phyloP scores from a whole-genome alignment of 257 asterid species.

The Coffea canephora region DNA sequence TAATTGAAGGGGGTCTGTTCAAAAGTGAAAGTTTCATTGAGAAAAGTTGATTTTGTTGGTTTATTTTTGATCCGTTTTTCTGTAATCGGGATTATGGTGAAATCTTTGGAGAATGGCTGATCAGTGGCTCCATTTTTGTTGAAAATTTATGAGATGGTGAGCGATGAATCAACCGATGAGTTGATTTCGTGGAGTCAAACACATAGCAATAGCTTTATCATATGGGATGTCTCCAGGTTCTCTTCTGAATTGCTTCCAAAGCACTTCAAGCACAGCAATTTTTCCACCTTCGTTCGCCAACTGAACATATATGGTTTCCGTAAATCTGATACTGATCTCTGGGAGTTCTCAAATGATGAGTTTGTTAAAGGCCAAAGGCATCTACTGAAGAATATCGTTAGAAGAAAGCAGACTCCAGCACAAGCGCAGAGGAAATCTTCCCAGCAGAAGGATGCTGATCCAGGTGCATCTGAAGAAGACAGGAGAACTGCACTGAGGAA shows the following conservation, averaged over 20 bases:
- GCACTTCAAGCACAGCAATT: conserved; percentile 88
- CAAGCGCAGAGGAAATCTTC: conserved; percentile 41
- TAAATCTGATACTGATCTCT: conserved; percentile 80
- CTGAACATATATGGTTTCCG: conserved; percentile 92
- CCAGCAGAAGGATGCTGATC: conserved; percentile 34
- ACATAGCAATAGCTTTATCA: conserved; percentile 61
- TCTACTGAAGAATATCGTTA: conserved; percentile 67
- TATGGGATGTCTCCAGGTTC: conserved; percentile 67
- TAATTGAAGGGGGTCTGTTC: too few species aligned
- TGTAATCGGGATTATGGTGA: conserved; percentile 56
- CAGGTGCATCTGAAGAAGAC: conserved; percentile 46
- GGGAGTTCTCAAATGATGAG: conserved; percentile 81
- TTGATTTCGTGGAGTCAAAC: conserved; percentile 76
- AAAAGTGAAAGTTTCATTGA: too few species aligned
- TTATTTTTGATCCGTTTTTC: not conserved
- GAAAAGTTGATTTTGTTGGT: not conserved
- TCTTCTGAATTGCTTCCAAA: conserved; percentile 68
- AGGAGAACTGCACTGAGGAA: conserved; percentile 50
- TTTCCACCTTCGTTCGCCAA: conserved; percentile 91
- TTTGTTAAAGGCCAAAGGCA: conserved; percentile 82
- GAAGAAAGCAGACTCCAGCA: conserved; percentile 64
- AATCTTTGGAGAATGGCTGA: conserved; percentile 66
- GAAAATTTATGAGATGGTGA: conserved; percentile 88
- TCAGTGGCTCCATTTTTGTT: conserved; percentile 79
- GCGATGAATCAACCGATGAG: conserved; percentile 68